phyloP scores from a whole-genome alignment of 805 yeast species.

The Wickerhamiella domercqiae region DNA sequence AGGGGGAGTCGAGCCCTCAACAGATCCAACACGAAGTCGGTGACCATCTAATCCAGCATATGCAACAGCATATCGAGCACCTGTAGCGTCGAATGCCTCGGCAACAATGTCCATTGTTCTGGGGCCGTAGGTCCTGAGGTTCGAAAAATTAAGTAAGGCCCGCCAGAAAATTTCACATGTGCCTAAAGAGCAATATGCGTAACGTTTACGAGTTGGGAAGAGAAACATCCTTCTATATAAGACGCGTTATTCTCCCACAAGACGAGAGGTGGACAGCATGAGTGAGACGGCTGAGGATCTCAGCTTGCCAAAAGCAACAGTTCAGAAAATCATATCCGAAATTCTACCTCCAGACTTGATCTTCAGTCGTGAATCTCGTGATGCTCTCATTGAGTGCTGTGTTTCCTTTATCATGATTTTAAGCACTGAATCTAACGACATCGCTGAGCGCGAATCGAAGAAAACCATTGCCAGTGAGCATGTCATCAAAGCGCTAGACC shows the following conservation, averaged over 20 bases:
- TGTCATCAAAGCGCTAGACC: constrained; percentile 75
- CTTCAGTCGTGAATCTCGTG: constrained; percentile 85
- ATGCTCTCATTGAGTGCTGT: constrained; percentile 89
- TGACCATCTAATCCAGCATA: constrained; percentile 57
- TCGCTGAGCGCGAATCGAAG: constrained; percentile 90
- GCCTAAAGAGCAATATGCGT: background rate
- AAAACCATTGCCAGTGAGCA: constrained; percentile 96
- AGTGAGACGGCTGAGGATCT: constrained; percentile 22
- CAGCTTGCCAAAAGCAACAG: constrained; percentile 53
- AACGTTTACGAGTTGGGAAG: background rate
- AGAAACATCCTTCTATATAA: no score
- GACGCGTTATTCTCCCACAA: background rate
- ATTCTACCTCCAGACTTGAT: constrained; percentile 77
- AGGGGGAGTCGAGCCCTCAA: constrained; percentile 29
- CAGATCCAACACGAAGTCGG: constrained; percentile 36
- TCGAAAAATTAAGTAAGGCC: background rate
- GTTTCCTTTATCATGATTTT: constrained; percentile 90
- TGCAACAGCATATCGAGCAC: constrained; percentile 49
- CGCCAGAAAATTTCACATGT: background rate
- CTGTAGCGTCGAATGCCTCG: constrained; percentile 41
- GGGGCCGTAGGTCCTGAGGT: background rate
- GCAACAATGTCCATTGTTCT: constrained; percentile 11
- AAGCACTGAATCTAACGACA: constrained; percentile 85
- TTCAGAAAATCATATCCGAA: constrained; percentile 84
- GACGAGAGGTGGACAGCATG: constrained; percentile 6